Percentiles rank a stretch among this genome's conserved stretches.
Evolutionary conservation across 163 green algal species (phyloP).

Genomic region (Chlorella variabilis): DNA sequence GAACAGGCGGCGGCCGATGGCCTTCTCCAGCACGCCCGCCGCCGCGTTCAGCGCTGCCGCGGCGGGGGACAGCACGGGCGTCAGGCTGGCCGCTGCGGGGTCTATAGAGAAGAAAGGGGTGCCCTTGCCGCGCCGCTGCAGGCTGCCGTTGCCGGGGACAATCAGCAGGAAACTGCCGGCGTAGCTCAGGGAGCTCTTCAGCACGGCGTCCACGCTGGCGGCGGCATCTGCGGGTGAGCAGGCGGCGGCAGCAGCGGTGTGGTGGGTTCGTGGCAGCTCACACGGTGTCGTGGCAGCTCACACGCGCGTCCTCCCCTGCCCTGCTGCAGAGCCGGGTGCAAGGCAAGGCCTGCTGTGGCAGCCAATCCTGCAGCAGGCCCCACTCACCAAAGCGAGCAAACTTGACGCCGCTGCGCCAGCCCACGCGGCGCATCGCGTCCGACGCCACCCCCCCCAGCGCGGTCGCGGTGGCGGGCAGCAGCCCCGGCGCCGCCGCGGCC

Average conservation of each 20-base stretch:
- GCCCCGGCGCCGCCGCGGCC: not conserved
- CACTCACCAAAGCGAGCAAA: conserved; percentile 35
- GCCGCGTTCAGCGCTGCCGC: conserved; percentile 35
- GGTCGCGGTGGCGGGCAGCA: not conserved
- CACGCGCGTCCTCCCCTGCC: no score
- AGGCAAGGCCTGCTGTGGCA: no score
- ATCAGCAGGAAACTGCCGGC: conserved; percentile 32
- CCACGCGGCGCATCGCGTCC: conserved; percentile 8
- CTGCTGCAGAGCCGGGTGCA: no score
- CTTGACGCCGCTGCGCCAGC: not conserved
- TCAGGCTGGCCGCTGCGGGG: not conserved
- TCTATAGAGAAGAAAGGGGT: conserved; percentile 25
- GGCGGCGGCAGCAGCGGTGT: not conserved
- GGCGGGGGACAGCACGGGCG: not conserved
- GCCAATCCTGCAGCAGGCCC: no score
- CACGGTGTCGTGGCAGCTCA: no score
- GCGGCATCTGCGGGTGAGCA: not conserved
- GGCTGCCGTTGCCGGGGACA: conserved; percentile 21
- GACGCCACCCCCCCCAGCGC: not conserved
- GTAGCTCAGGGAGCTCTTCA: not conserved
- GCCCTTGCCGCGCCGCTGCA: not conserved
- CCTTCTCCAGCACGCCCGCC: not conserved
- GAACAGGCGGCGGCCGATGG: conserved; percentile 29
- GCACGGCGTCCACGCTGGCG: not conserved
- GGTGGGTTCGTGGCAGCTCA: not conserved